phyloP scores from a whole-genome alignment of 2,329 filamentous ascomycete species.

The Lecanoromycetidae sp. region DNA sequence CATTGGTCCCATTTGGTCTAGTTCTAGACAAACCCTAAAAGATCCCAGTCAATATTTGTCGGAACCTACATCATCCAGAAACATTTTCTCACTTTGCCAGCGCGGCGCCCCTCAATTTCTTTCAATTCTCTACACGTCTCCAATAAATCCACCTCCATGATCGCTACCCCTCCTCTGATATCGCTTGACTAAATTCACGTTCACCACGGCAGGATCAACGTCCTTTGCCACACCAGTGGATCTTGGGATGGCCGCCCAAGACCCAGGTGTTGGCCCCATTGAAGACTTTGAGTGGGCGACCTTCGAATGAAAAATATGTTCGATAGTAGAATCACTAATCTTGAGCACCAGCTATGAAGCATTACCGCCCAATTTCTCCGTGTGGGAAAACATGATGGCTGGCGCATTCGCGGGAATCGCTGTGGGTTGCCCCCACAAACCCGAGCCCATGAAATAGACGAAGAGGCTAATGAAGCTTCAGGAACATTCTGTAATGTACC shows the following conservation, averaged over 20 bases:
- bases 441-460: background rate
- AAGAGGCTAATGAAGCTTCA: conserved; percentile 31
- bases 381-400: conserved; percentile 87
- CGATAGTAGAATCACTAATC: conserved; percentile 1
- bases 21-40: too few relatives aligned
- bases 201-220: conserved; percentile 9
- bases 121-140: background rate
- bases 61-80: too few relatives aligned
- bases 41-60: too few relatives aligned
- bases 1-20: background rate
- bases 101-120: background rate
- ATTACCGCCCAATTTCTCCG: conserved; percentile 84
- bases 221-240: conserved; percentile 12
- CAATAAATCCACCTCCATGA: background rate
- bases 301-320: background rate
- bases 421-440: conserved; percentile 41
- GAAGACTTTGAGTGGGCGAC: conserved; percentile 9
- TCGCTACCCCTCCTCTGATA: too few relatives aligned
- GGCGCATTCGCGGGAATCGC: conserved; percentile 95
- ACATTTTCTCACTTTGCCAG: background rate
- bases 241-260: conserved; percentile 11
- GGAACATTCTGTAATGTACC: conserved; percentile 99
- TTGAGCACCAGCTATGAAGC: conserved; percentile 61
- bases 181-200: background rate
- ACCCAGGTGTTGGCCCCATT: conserved; percentile 8